phyloP scores from a whole-genome alignment of 2,329 filamentous ascomycete genomes.

The Apiospora phragmitis region DNA sequence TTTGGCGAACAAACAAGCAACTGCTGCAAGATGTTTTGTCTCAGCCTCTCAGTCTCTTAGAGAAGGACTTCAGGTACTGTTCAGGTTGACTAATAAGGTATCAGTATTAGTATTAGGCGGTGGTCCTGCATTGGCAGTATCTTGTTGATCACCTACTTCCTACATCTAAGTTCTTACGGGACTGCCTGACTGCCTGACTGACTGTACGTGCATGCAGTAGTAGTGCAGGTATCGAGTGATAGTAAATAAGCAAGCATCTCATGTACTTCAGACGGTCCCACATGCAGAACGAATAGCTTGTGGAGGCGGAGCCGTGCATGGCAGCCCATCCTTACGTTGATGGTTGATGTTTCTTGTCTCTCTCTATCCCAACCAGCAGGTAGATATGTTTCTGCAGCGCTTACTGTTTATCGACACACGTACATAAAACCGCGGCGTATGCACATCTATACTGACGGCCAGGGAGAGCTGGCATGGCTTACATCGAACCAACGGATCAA shows the following conservation, averaged over 20 bases:
- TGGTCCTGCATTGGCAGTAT: background rate
- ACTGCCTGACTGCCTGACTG: background rate
- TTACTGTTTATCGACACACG: background rate
- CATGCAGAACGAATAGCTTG: slow-evolving; percentile 11
- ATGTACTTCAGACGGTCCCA: slow-evolving; percentile 17
- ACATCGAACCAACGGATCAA: background rate
- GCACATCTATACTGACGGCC: background rate
- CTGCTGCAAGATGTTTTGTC: background rate
- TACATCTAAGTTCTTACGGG: background rate
- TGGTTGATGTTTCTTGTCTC: background rate
- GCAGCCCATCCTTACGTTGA: slow-evolving; percentile 13
- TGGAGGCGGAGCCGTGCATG: slow-evolving; percentile 16
- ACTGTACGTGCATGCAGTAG: background rate
- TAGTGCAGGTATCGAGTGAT: background rate
- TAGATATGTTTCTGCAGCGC: background rate
- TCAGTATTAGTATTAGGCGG: background rate
- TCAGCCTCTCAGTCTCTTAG: background rate
- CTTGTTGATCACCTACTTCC: background rate
- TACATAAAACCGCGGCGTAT: background rate
- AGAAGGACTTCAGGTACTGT: background rate
- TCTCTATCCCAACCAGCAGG: background rate
- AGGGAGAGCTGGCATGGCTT: background rate
- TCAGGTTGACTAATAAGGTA: background rate
- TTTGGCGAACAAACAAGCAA: background rate
- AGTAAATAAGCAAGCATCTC: slow-evolving; percentile 9